These are phyloP conservation scores for Paratinospora sagittata DNA, from an alignment of 164 flowering plant genomes.

Conservation along the genomic window DNA sequence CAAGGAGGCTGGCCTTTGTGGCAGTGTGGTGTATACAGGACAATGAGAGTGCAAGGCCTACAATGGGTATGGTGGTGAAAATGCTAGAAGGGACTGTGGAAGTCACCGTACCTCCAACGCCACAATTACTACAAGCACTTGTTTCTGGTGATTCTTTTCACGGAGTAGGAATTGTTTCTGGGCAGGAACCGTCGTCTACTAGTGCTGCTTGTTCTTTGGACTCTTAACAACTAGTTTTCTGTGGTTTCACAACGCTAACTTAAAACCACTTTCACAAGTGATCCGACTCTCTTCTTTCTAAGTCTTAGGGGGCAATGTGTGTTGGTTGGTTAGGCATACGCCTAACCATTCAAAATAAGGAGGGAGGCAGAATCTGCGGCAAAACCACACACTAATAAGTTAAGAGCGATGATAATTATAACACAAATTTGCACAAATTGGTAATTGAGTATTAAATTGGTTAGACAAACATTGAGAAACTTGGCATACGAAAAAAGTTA, in stretches of 20 bases:
- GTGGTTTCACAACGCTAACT: not conserved
- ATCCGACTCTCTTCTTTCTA: no score
- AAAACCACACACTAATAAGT: no score
- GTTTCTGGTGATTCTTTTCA: slow-evolving; percentile 70
- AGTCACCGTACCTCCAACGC: slow-evolving; percentile 63
- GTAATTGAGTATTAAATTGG: no score
- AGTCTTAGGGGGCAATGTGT: no score
- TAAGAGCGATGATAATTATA: no score
- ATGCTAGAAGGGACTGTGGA: slow-evolving; percentile 81
- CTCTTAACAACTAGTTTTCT: not conserved
- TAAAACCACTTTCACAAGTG: no score
- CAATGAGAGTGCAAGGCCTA: slow-evolving; percentile 58
- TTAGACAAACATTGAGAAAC: no score
- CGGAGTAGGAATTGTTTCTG: slow-evolving; percentile 33
- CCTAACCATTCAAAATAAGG: no score
- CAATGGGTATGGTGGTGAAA: slow-evolving; percentile 85
- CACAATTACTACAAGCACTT: slow-evolving; percentile 71
- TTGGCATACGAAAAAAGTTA: no score
- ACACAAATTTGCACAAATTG: no score
- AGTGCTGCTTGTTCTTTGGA: slow-evolving; percentile 8
- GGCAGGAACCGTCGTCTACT: slow-evolving; percentile 15
- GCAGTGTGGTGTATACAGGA: slow-evolving; percentile 97
- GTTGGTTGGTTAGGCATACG: no score
- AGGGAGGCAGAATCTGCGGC: no score
- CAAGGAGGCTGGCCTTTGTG: slow-evolving; percentile 48